Base-by-base conservation (phyloP, 2,329 filamentous ascomycete genomes). In the Trichoderma sp. region DNA sequence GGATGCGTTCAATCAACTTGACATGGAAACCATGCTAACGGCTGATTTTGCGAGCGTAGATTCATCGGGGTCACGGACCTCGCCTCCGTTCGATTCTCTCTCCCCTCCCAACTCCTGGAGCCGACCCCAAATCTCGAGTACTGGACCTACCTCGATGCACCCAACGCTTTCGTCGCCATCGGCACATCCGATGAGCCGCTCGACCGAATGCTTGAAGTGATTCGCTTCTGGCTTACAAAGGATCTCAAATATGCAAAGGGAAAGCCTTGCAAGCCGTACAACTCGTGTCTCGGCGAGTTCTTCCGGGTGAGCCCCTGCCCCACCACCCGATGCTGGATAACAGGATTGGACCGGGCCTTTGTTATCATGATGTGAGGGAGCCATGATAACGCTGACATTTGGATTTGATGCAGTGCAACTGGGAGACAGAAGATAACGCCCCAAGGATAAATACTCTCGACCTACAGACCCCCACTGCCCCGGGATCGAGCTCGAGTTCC, bases 211-310 rank as follows among this genome's bases (percentile, higher is more conserved):
- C 88, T 99, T 66, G 95, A 95, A 78, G 94, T 97, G 34, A 83
- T 98, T 77, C 91, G 95, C 73, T 99, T 98, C 83, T 99, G 96
- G 96, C 97, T 98, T 78, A 98, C 96, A 74, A 99, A 99, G 82
- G 96, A 99, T 81, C 82, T 99, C 82, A 99, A 99, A 88, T 99
- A 98, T 79, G 93, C 97, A 80, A 98, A 98, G 85, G 95, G 95
- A 73, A 97, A 95, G 85, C 96, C 96, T 57, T 98, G 95, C 90
- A 99, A 99, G 83, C 96, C 96, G 12, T 99, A 99, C 85, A 99
- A 99, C 83, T 98, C 95, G 62, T 95, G 94, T 43, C 84, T 99
- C 65, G 96, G 96, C 74, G 96, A 99, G 84, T 99, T 99, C 84
- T 99, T 99, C 84, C 89, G 94, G 84, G 93, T 95, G 85, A 78